Base-by-base conservation (phyloP, 768 basidiomycete genomes). In the Fistulinella prunicolor region DNA sequence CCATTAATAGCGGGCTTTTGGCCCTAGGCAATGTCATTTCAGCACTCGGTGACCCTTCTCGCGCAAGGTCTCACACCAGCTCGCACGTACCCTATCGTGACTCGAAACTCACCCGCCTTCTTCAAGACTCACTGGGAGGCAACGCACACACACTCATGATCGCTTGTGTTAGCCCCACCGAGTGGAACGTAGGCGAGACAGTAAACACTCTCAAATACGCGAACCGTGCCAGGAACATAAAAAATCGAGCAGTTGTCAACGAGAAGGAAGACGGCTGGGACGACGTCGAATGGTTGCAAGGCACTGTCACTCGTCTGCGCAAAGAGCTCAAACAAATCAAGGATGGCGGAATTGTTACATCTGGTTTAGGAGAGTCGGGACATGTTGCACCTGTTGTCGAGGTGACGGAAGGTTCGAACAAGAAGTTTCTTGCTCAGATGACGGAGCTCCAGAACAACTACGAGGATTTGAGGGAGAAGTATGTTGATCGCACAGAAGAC, bases 71-170 rank as follows among this genome's bases (percentile, higher is more conserved):
- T 17, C 75, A 89, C 60, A 89, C 87, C 20, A 85, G 84, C 17
- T 83, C 88, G 16, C 93, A 99, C 70, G 78, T 99, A 49, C 96
- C 96, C 10, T 99, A 99, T 67, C 92, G 96, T 42, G 96, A 98
- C 70, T 97, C 94, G 12, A 99, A 98, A 68, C 86, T 98, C 59
- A 98, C 95, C 5, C 87, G 95, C 30, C 65, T 67, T 26, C 58
- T 66, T 28, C 65, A 66, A 84, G 94, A 97, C 66, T 95, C 93
- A 9, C 80, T 99, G 10, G 96, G 96, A 30, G 96, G 96, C 38
- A 99, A 98, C 69, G 87, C 95, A 1, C 89, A 95, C 59, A 98
- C 96, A 10, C 83, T 97, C 57, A 99, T 99, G 96, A 92, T 99
- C 54, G 96, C 96, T 16, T 99, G 95, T 65, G 90, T 96, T 52